A percentile compares a stretch with the other conserved stretches of the same genome.
Evolutionary conservation across 2,329 filamentous ascomycete species (phyloP).

Genomic region (Fusarium chaquense): DNA sequence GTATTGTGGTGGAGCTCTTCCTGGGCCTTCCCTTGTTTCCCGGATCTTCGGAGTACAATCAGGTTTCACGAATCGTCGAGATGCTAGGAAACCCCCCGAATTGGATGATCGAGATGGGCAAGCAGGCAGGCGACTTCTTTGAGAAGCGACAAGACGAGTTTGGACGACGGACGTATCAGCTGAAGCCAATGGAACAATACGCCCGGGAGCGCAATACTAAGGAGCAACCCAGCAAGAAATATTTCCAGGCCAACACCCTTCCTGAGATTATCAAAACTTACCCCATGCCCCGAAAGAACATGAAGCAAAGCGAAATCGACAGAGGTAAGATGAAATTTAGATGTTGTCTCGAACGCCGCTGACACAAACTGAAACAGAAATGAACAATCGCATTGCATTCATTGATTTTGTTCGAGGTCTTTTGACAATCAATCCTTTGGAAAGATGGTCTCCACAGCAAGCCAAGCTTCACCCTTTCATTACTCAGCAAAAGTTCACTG

Average conservation of each 20-base stretch:
- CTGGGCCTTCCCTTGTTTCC: slow-evolving; percentile 94
- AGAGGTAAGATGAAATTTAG: slow-evolving; percentile 72
- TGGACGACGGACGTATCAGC: slow-evolving; percentile 86
- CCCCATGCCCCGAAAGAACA: slow-evolving; percentile 98
- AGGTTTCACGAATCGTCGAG: slow-evolving; percentile 95
- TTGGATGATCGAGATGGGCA: slow-evolving; percentile 99
- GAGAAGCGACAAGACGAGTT: slow-evolving; percentile 94
- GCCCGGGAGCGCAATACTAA: slow-evolving; percentile 95
- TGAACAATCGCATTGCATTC: slow-evolving; percentile 97
- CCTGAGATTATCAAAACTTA: slow-evolving; percentile 98
- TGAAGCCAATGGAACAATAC: slow-evolving; percentile 99
- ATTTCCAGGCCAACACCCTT: slow-evolving; percentile 93
- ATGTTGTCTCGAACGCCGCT: background rate
- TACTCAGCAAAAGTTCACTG: slow-evolving; percentile 96
- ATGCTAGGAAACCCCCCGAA: slow-evolving; percentile 97
- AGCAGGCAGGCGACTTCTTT: slow-evolving; percentile 97
- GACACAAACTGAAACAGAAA: slow-evolving; percentile 72
- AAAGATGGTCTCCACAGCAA: slow-evolving; percentile 97
- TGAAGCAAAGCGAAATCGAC: slow-evolving; percentile 97
- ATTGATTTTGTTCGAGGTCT: slow-evolving; percentile 97
- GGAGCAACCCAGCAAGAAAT: slow-evolving; percentile 99
- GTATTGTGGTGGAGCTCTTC: slow-evolving; percentile 98
- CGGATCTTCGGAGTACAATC: slow-evolving; percentile 98
- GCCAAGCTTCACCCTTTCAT: slow-evolving; percentile 98
- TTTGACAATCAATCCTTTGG: slow-evolving; percentile 92